Percentiles rank a stretch among this genome's conserved stretches.
phyloP scores from a whole-genome alignment of 2,329 filamentous ascomycete genomes.

The Blumeria hordei region DNA sequence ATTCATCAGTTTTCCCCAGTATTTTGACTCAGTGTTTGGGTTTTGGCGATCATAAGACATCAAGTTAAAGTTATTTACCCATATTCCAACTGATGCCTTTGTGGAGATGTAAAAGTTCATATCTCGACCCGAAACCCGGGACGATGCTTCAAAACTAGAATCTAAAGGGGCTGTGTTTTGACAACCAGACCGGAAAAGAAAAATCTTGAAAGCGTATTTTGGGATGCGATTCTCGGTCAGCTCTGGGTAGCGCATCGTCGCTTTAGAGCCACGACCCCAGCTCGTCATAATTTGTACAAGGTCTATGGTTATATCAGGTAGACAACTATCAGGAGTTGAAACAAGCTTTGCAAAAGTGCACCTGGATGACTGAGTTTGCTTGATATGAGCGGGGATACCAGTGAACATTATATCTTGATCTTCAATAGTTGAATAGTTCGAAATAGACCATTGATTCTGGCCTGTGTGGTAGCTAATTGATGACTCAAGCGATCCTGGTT shows the following conservation, averaged over 20 bases:
- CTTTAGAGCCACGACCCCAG: constrained; percentile 51
- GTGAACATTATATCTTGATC: no score
- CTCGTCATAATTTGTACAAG: constrained; percentile 44
- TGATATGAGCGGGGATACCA: background rate
- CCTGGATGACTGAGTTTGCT: constrained; percentile 15
- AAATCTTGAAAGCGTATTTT: constrained; percentile 56
- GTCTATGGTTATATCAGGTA: constrained; percentile 35
- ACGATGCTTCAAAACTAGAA: constrained; percentile 19
- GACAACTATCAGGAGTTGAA: constrained; percentile 38
- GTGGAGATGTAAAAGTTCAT: constrained; percentile 50
- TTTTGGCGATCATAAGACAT: constrained; percentile 29
- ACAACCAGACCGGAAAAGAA: constrained; percentile 47
- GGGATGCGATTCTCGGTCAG: constrained; percentile 46
- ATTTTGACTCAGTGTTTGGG: constrained; percentile 22
- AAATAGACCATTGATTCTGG: no score
- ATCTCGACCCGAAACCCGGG: constrained; percentile 14
- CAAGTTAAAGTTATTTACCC: constrained; percentile 49
- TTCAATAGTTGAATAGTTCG: no score
- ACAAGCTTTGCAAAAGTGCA: constrained; percentile 38
- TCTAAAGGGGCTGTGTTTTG: constrained; percentile 21
- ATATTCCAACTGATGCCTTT: constrained; percentile 52
- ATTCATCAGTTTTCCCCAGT: constrained; percentile 47
- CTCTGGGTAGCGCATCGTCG: constrained; percentile 42
- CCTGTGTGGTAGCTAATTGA: no score
- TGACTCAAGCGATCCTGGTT: no score